Conservation (phyloP, 768 basidiomycete species). For the Boletales sp. region DNA sequence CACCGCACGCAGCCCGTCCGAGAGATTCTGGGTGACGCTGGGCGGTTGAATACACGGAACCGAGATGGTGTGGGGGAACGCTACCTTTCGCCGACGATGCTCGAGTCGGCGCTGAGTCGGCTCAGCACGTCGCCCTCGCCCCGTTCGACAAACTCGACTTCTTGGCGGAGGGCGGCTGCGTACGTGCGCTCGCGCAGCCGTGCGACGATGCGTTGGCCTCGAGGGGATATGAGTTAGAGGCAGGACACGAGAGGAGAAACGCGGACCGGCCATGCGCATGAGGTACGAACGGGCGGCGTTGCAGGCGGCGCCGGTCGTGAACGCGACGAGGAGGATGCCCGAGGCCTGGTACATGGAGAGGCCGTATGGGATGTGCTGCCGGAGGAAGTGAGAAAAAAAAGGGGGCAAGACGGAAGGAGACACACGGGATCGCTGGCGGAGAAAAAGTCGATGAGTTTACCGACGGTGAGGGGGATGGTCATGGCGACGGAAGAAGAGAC, state of each 20-base stretch:
- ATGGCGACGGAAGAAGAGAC: slow-evolving; percentile 90
- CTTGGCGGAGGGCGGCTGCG: slow-evolving; percentile 78
- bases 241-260: no score
- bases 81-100: slow-evolving; percentile 90
- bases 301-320: slow-evolving; percentile 83
- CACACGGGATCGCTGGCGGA: slow-evolving; percentile 63
- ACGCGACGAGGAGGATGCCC: slow-evolving; percentile 63
- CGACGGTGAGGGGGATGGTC: slow-evolving; percentile 90
- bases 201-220: slow-evolving; percentile 86
- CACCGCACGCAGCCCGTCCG: slow-evolving; percentile 75
- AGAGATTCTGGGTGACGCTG: slow-evolving; percentile 76
- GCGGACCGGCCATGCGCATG: slow-evolving; percentile 79
- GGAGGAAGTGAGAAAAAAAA: not conserved
- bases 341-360: slow-evolving; percentile 81
- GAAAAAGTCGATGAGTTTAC: slow-evolving; percentile 93
- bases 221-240: not conserved
- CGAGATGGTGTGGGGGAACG: not conserved
- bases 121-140: slow-evolving; percentile 94
- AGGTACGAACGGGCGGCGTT: slow-evolving; percentile 81
- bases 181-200: slow-evolving; percentile 81
- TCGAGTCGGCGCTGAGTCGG: slow-evolving; percentile 85
- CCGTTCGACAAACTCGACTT: slow-evolving; percentile 89
- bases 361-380: slow-evolving; percentile 73
- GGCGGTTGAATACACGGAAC: not conserved
- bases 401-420: not conserved